phyloP scores from a whole-genome alignment of 805 yeast species.

The Nakazawaea wickerhamii region DNA sequence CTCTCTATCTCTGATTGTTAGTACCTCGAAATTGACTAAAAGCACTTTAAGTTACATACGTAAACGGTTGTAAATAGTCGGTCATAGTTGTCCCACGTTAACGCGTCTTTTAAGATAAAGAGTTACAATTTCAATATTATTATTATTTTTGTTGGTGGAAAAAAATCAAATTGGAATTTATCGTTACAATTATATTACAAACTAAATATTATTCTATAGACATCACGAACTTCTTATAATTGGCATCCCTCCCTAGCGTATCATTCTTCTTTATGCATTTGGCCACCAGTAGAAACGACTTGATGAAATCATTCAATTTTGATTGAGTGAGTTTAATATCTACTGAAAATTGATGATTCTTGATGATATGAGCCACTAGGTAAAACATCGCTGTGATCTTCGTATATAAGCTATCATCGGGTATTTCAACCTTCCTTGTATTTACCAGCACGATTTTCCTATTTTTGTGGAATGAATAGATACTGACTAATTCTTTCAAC shows the following conservation, averaged over 20 bases:
- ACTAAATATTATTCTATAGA: not conserved
- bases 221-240: not conserved
- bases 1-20: not conserved
- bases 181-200: not conserved
- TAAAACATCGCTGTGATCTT: constrained; percentile 6
- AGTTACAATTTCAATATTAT: not conserved
- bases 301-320: not conserved
- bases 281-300: not conserved
- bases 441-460: constrained; percentile 6
- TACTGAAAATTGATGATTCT: not conserved
- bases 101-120: not conserved
- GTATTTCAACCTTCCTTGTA: not conserved
- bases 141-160: not conserved
- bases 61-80: constrained; percentile 1
- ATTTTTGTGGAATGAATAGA: constrained; percentile 5
- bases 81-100: not conserved
- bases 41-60: not conserved
- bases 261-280: not conserved
- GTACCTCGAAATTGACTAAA: not conserved
- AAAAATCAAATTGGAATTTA: not conserved
- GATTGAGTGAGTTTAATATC: not conserved
- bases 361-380: constrained; percentile 4
- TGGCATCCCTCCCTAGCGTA: not conserved
- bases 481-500: constrained; percentile 4
- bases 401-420: not conserved